A percentile compares a stretch with the other conserved stretches of the same genome.
Conservation (phyloP, 768 basidiomycete species). For the Lactarius tabidus region DNA sequence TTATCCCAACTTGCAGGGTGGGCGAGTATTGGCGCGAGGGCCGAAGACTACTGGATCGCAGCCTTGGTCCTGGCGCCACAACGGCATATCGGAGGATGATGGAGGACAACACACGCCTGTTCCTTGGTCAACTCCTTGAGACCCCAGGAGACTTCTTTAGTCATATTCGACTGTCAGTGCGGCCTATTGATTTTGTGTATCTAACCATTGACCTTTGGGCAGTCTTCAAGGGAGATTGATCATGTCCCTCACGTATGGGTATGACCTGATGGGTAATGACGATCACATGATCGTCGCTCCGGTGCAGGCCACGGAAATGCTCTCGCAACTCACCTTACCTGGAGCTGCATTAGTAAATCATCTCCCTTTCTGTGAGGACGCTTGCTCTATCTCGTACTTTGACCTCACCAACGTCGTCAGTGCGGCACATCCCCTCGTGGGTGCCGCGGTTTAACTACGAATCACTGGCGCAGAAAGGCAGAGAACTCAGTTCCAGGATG, state of each 20-base stretch:
- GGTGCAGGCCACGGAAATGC: background rate
- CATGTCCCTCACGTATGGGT: conserved; percentile 11
- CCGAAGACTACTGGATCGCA: conserved; percentile 3
- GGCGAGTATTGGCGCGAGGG: no score
- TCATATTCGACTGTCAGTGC: conserved; percentile 9
- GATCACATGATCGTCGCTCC: background rate
- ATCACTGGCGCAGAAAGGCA: no score
- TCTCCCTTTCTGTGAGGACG: conserved; percentile 16
- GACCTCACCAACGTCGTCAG: no score
- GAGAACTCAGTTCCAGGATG: no score
- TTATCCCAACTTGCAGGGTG: no score
- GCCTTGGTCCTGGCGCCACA: background rate
- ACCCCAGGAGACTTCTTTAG: background rate
- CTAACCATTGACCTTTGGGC: background rate
- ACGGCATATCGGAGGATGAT: background rate
- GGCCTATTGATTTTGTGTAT: background rate
- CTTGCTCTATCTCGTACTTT: background rate
- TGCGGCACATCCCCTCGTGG: no score
- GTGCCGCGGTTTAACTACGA: no score
- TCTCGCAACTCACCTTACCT: background rate
- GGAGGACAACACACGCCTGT: no score
- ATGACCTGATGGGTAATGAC: no score
- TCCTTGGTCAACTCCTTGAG: background rate
- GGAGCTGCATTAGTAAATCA: no score
- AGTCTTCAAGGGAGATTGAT: background rate